These are phyloP conservation scores for Calonectria fujianensis DNA, from an alignment of 2,329 filamentous ascomycete genomes.

Conservation along the genomic window DNA sequence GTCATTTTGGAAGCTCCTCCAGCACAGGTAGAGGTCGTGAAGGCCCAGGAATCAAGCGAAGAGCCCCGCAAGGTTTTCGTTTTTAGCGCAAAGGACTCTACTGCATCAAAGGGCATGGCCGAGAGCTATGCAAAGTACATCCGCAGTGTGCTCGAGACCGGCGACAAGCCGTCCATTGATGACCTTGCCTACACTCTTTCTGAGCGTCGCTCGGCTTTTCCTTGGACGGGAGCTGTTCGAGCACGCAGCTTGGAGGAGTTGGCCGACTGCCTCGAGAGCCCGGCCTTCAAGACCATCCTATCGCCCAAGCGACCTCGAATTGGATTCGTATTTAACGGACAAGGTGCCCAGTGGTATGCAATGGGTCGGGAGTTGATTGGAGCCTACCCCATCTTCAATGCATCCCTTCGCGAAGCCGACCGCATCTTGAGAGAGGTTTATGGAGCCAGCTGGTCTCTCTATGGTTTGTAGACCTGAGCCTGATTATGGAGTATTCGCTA, in stretches of 20 bases:
- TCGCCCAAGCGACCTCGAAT: not conserved
- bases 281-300: not conserved
- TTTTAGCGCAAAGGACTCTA: conserved; percentile 9
- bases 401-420: conserved; percentile 11
- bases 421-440: conserved; percentile 8
- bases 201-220: not conserved
- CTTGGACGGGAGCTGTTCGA: conserved; percentile 11
- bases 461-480: not conserved
- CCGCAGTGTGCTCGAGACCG: not conserved
- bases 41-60: no score
- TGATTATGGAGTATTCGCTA: not conserved
- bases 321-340: conserved; percentile 8
- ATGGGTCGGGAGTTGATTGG: conserved; percentile 9
- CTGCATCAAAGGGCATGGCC: not conserved
- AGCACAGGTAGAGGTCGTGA: not conserved
- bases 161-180: not conserved
- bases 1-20: conserved; percentile 6
- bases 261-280: conserved; percentile 7
- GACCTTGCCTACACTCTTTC: conserved; percentile 15
- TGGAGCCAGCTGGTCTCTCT: conserved; percentile 4
- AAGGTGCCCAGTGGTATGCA: conserved; percentile 12
- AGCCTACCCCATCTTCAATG: not conserved
- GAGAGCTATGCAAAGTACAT: not conserved
- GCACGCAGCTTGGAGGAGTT: conserved; percentile 11
- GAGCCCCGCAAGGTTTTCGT: conserved; percentile 4